phyloP scores from a whole-genome alignment of 2,329 filamentous ascomycete species.

The Lachnellula occidentalis region DNA sequence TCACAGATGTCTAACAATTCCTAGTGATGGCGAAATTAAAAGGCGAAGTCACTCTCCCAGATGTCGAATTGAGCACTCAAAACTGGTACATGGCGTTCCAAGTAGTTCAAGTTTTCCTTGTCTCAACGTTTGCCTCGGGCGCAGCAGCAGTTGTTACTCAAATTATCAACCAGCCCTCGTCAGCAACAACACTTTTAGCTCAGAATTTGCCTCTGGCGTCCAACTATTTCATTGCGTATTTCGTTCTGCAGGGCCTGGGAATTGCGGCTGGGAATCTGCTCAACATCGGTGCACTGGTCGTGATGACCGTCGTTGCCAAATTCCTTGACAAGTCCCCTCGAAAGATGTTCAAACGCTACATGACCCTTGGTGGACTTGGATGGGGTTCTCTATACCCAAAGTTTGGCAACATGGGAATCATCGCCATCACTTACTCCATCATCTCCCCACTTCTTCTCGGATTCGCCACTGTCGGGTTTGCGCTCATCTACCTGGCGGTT shows the following conservation, averaged over 20 bases:
- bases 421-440: conserved; percentile 77
- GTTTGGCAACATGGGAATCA: conserved; percentile 73
- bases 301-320: conserved; percentile 69
- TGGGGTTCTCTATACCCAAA: conserved; percentile 82
- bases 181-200: conserved; percentile 61
- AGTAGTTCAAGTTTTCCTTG: conserved; percentile 84
- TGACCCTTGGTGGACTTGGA: conserved; percentile 64
- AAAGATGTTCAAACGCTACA: conserved; percentile 73
- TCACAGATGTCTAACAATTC: conserved; percentile 2
- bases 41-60: conserved; percentile 71
- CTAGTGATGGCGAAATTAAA: conserved; percentile 69
- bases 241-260: conserved; percentile 82
- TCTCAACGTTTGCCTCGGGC: conserved; percentile 77
- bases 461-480: conserved; percentile 74
- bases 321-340: conserved; percentile 73
- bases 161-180: conserved; percentile 57
- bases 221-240: conserved; percentile 94
- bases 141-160: conserved; percentile 63
- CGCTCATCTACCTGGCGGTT: conserved; percentile 78
- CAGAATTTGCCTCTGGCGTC: conserved; percentile 74
- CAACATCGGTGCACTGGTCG: conserved; percentile 64
- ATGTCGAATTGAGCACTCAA: conserved; percentile 81
- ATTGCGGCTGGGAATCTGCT: conserved; percentile 70
- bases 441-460: conserved; percentile 81
- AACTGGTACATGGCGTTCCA: conserved; percentile 89